phyloP scores from a whole-genome alignment of 768 basidiomycete genomes.

The Cyclocybe cylindracea region DNA sequence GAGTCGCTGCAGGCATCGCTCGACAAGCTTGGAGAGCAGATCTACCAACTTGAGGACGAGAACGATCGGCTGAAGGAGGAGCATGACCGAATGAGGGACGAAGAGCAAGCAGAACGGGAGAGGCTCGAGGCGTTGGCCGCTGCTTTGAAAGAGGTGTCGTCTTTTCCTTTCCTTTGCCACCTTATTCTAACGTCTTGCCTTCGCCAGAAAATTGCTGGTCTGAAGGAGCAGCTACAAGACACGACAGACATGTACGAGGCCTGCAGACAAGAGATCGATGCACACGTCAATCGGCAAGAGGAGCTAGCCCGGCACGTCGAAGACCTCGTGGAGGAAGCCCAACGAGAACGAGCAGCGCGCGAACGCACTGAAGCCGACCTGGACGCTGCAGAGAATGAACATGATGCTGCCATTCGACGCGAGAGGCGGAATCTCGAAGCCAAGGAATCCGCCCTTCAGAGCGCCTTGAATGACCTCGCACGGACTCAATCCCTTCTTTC shows the following conservation, averaged over 20 bases:
- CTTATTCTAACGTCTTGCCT: not conserved
- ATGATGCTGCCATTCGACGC: conserved; percentile 59
- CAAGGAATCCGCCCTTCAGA: conserved; percentile 69
- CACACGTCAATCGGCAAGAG: conserved; percentile 72
- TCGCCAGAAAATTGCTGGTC: conserved; percentile 63
- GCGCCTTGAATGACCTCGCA: conserved; percentile 61
- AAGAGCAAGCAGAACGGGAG: conserved; percentile 72
- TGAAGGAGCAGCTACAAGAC: conserved; percentile 70
- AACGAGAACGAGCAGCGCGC: conserved; percentile 57
- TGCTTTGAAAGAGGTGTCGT: conserved; percentile 76
- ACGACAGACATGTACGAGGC: conserved; percentile 66
- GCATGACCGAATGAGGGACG: conserved; percentile 63
- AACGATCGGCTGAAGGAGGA: conserved; percentile 78
- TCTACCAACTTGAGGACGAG: conserved; percentile 87
- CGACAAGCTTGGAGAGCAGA: conserved; percentile 75
- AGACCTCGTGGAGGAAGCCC: conserved; percentile 64
- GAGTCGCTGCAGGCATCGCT: conserved; percentile 74
- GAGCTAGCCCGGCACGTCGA: conserved; percentile 76
- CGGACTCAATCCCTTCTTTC: conserved; percentile 62
- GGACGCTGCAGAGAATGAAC: conserved; percentile 57
- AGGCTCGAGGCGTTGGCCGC: conserved; percentile 63
- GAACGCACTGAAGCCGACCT: conserved; percentile 57
- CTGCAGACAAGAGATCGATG: conserved; percentile 61
- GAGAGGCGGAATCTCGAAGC: conserved; percentile 67
- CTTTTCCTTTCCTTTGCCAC: not conserved